Conservation (phyloP, 2,329 filamentous ascomycete species). For the Neospermospora avenae region DNA sequence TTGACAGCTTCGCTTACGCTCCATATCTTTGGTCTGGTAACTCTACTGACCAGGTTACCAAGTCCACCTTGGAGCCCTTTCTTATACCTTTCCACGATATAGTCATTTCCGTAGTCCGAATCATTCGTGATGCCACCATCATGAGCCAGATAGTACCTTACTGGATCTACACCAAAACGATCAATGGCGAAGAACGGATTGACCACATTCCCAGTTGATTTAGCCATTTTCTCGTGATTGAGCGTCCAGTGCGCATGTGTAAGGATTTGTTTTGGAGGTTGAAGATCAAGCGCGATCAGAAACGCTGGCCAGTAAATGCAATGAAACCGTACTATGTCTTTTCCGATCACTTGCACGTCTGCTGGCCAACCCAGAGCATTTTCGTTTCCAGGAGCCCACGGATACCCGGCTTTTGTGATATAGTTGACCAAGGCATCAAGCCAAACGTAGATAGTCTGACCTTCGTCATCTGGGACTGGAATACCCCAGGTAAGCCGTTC, state of each 20-base stretch:
- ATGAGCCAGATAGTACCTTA: constrained; percentile 85
- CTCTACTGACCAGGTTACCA: constrained; percentile 74
- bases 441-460: constrained; percentile 97
- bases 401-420: constrained; percentile 82
- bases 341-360: constrained; percentile 88
- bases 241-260: constrained; percentile 97
- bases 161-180: constrained; percentile 79
- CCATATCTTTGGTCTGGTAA: constrained; percentile 68
- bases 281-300: constrained; percentile 80
- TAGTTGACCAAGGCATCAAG: constrained; percentile 96
- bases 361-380: constrained; percentile 75
- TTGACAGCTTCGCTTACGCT: constrained; percentile 53
- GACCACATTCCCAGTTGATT: constrained; percentile 91
- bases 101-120: constrained; percentile 77
- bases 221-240: constrained; percentile 90
- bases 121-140: constrained; percentile 76
- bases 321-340: constrained; percentile 95
- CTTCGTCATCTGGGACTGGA: constrained; percentile 75
- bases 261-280: constrained; percentile 73
- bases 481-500: constrained; percentile 85
- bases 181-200: constrained; percentile 91
- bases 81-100: constrained; percentile 73
- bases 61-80: constrained; percentile 74
- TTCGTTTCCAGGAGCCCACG: constrained; percentile 66
- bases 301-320: constrained; percentile 98